Conservation (phyloP, 257 asterid species). For the Ballota nigra region DNA sequence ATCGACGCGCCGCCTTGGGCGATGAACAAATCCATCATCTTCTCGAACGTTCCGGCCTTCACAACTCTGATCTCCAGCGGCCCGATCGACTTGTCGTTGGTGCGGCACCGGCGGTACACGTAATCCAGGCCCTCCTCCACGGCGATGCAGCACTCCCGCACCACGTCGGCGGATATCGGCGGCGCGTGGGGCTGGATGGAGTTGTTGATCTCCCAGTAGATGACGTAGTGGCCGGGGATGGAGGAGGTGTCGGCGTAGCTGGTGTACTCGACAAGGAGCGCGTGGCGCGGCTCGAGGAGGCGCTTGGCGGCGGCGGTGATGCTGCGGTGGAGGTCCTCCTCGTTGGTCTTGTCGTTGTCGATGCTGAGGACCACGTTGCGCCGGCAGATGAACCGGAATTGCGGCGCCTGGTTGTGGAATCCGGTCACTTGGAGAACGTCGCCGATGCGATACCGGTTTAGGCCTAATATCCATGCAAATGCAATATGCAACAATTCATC, state of each 20-base stretch:
- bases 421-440: constrained; percentile 80
- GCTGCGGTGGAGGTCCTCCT: constrained; percentile 75
- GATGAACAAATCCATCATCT: constrained; percentile 65
- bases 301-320: constrained; percentile 44
- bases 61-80: constrained; percentile 72
- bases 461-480: constrained; percentile 34
- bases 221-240: constrained; percentile 78
- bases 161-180: constrained; percentile 32
- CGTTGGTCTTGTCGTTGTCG: constrained; percentile 74
- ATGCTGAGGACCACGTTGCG: constrained; percentile 74
- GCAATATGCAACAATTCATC: not conserved
- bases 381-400: constrained; percentile 74
- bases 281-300: constrained; percentile 53
- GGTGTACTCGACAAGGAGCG: constrained; percentile 68
- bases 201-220: constrained; percentile 69
- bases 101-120: constrained; percentile 68
- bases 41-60: constrained; percentile 59
- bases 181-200: constrained; percentile 28
- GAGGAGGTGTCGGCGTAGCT: constrained; percentile 72
- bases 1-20: constrained; percentile 73
- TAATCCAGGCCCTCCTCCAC: constrained; percentile 66
- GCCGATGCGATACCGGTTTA: constrained; percentile 64
- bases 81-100: constrained; percentile 58
- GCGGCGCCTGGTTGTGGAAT: constrained; percentile 63
- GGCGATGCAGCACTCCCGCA: constrained; percentile 60